Conservation (phyloP, 768 basidiomycete genomes). For the Glaciozyma martinii region DNA sequence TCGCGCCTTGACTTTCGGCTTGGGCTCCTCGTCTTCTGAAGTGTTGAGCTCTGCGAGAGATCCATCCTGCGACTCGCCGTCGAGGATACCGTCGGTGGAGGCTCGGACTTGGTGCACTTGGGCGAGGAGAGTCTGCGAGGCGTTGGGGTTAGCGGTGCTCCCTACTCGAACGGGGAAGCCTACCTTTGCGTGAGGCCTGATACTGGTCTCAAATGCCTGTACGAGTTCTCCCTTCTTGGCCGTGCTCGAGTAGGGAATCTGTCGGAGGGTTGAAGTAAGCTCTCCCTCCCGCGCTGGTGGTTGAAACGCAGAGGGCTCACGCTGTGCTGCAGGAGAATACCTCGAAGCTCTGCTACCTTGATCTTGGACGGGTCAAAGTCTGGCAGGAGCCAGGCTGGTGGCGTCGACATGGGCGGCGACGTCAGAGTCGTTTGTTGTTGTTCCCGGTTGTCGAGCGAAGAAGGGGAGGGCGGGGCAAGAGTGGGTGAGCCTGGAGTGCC, state of each 20-base stretch:
- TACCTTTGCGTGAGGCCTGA: constrained; percentile 15
- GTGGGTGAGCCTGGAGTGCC: background rate
- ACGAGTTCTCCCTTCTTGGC: constrained; percentile 26
- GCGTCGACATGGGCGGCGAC: background rate
- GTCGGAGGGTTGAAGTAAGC: background rate
- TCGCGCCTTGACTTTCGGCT: background rate
- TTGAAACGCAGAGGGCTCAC: constrained; percentile 2
- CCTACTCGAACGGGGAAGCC: background rate
- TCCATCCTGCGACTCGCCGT: constrained; percentile 17
- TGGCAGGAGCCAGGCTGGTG: constrained; percentile 9
- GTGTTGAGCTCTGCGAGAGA: constrained; percentile 21
- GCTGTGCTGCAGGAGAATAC: constrained; percentile 16
- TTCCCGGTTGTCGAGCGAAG: background rate
- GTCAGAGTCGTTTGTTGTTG: background rate
- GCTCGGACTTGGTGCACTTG: constrained; percentile 8
- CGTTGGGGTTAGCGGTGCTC: background rate
- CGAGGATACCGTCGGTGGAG: constrained; percentile 18
- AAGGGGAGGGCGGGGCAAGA: background rate
- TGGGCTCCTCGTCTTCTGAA: background rate
- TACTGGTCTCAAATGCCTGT: background rate
- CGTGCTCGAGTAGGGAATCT: constrained; percentile 18
- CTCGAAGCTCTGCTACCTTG: constrained; percentile 21
- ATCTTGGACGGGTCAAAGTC: constrained; percentile 10
- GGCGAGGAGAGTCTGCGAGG: constrained; percentile 12
- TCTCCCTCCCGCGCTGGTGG: background rate